Evolutionary conservation across 306 rosid species (phyloP), one percentile per base, ranked within the genome.

Genomic region (Pyrus betulifolia): DNA sequence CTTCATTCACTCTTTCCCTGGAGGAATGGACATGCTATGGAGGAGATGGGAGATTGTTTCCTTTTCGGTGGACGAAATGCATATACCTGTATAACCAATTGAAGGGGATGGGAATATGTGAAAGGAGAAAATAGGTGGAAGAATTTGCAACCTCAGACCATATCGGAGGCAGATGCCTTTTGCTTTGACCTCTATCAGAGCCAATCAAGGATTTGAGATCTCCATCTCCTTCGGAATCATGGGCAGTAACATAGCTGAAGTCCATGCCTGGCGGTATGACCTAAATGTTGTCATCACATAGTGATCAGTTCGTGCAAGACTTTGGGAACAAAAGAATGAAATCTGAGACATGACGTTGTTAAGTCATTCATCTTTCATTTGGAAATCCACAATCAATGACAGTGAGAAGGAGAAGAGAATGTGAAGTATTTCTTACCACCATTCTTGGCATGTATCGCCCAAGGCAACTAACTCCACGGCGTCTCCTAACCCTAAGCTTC

Each of bases 211-310:
- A 89, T 82, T 86, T 89, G 54, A 91, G 89, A 70, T 92, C 97
- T 54, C 90, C 93, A 44, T 88, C 93, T n/a, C 87, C 85, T 84
- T 89, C 96, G 22, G 83, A 76, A 75, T 88, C 91, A 58, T 84
- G 86, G 71, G 79, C 70, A 55, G 83, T 82, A 75, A 92, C 93
- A 77, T 90, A 82, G 84, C 91, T 85, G 88, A 92, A 92, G 85
- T 92, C 97, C 93, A 92, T 92, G 72, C 97, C 97, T 6, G 97
- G 97, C 22, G 96, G 91, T 77, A 90, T 88, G 25, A 85, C 93
- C 95, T 87, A 62, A 49, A 67, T 30, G 82, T 38, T 30, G 72
- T 38, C 49, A 65, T 23, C 76, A 9, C 55, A 6, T 40, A 73
- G 28, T 25, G 51, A 23, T 42, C 23, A 38, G 14, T 25, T 18